Conservation (phyloP, 257 asterid genomes). For the Prunella vulgaris region DNA sequence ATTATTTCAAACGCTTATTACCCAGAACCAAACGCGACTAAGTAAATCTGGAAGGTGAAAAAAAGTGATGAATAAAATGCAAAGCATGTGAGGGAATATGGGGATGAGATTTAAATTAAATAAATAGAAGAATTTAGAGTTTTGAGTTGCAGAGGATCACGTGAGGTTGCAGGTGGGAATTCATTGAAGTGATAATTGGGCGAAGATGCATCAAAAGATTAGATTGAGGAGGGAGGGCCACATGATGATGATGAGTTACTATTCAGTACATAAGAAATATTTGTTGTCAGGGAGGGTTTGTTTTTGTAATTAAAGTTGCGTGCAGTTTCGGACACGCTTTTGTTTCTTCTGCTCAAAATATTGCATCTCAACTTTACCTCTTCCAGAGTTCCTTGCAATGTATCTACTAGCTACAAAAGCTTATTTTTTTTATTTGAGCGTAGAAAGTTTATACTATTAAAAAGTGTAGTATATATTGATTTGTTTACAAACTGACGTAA, state of each 20-base stretch:
- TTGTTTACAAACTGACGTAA: too few relatives aligned
- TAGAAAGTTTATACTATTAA: too few relatives aligned
- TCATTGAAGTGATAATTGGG: conserved; percentile 37
- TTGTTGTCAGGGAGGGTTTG: background rate
- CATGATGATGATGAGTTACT: too few relatives aligned
- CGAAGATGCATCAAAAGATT: background rate
- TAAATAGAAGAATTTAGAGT: background rate
- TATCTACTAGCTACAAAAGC: too few relatives aligned
- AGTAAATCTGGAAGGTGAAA: background rate
- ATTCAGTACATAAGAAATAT: too few relatives aligned
- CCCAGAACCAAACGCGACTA: too few relatives aligned
- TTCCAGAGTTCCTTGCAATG: too few relatives aligned
- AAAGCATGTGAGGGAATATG: conserved; percentile 47
- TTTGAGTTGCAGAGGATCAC: conserved; percentile 34
- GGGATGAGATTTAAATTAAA: conserved; percentile 19
- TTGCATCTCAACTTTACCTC: too few relatives aligned
- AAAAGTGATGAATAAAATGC: conserved; percentile 13
- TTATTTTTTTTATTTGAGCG: too few relatives aligned
- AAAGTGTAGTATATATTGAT: too few relatives aligned
- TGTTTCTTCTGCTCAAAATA: background rate
- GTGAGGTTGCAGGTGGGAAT: conserved; percentile 35
- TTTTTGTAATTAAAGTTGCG: background rate
- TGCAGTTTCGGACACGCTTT: background rate
- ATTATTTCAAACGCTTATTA: too few relatives aligned
- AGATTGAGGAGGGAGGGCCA: background rate